Evolutionary conservation across 2,329 filamentous ascomycete species (phyloP), one percentile per base, ranked within the genome.

Genomic region (Fusarium sp.): DNA sequence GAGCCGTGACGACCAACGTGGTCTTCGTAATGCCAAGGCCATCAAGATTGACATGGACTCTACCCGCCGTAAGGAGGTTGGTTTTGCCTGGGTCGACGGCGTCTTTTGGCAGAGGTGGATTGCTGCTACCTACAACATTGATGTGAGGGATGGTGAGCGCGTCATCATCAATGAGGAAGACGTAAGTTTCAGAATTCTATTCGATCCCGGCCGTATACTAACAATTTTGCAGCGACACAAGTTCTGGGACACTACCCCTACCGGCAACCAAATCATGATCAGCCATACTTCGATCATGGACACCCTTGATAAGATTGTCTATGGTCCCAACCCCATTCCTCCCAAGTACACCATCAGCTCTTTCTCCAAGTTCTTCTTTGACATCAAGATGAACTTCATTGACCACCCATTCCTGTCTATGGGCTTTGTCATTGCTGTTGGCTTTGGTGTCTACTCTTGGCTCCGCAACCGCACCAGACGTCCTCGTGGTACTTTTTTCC

Each of bases 21-120:
- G 93, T 13, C 82, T 98, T 63, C 88, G 94, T 40, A 87, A 92
- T 45, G 97, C 96, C 38, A 99, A 99, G 85, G 91, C 89, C 70
- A 97, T 97, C 77, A 90, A 91, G 32, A 94, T 99, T 78, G 93
- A 94, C 74, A 97, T 98, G 89, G 92, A 95, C 74, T 92, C 92
- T 77, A 88, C 93, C 55, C 90, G 94, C 77, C 91, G 91, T 74
- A 97, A 95, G 80, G 92, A 97, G 78, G 94, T 98, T 44, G 89
- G 90, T 11, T 99, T 99, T 80, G 96, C 96, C 15, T 99, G 96
- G 96, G 94, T 98, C 15, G 96, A 99, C 78, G 94, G 94, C 53
- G 88, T 93, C 10, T 98, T 98, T 80, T 99, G 96, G 96, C 94
- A 98, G 81, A 89, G 95, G 67, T 99, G 96, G 96, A 89, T 99